Evolutionary conservation across 345 rosid species (phyloP).

Genomic region (Bretschneidera sinensis): DNA sequence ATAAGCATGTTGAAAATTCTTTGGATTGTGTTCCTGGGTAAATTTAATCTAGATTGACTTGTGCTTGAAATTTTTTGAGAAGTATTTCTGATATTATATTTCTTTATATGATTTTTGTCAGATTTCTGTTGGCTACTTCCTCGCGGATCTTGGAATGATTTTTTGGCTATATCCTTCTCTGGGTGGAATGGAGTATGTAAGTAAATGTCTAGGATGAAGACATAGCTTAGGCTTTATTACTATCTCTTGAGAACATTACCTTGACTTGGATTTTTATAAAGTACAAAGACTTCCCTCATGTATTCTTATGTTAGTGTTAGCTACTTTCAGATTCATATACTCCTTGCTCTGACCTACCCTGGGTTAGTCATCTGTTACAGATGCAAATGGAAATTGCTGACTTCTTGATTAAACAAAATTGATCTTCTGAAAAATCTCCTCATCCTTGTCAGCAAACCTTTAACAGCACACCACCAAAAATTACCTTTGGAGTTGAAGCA

Average conservation of each 20-base stretch:
- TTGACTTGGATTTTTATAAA: background rate
- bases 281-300: background rate
- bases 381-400: too few relatives aligned
- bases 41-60: too few relatives aligned
- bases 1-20: too few relatives aligned
- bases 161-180: conserved; percentile 78
- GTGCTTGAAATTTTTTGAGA: background rate
- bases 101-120: conserved; percentile 26
- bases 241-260: background rate
- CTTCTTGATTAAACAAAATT: too few relatives aligned
- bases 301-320: too few relatives aligned
- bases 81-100: background rate
- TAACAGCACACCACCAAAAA: background rate
- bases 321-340: too few relatives aligned
- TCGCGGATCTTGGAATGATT: conserved; percentile 74
- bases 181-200: conserved; percentile 88
- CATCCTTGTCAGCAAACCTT: background rate
- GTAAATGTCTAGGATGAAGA: conserved; percentile 17
- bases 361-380: too few relatives aligned
- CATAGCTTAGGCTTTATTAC: background rate
- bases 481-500: background rate
- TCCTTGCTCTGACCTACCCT: too few relatives aligned
- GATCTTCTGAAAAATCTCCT: background rate
- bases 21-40: too few relatives aligned
- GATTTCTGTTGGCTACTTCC: conserved; percentile 89